Evolutionary conservation across 2,329 filamentous ascomycete species (phyloP), one percentile per base, ranked within the genome.

Genomic region (Aspergillus oerlinghausenensis): DNA sequence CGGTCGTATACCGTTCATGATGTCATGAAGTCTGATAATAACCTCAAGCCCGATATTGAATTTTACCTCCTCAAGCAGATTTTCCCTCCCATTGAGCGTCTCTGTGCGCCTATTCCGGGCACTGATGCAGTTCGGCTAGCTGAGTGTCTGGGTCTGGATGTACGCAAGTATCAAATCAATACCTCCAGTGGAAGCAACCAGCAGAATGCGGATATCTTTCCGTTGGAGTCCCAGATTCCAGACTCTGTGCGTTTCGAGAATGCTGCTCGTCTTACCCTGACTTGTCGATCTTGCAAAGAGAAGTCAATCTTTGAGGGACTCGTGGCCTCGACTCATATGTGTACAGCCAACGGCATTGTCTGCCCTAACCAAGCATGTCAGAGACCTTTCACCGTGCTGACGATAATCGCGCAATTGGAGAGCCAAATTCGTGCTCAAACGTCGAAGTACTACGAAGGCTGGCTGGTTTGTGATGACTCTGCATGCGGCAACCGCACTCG

Each of bases 41-140:
- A 80, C 1, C 82, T 99, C 6, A 83, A 88, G 56, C 90, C 92
- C 2, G 94, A 99, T 69, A 84, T 97, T n/a, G 94, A 99, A 70
- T 97, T 92, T 84, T 99, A 99, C 73, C 85, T 99, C 42, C 88
- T 91, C 79, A 99, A 99, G 79, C 94, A 99, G 75, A 97, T 99
- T 57, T 91, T 99, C 76, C 94, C 94, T 10, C 94, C 94, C 0
- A 94, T 99, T 26, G 94, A 99, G 77, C 90, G 94, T 82, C 86
- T 99, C 23, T 99, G 94, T 72, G 94, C 93, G 59, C 96, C 96
- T 58, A 97, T 99, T 67, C 85, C 85, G 14, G 94, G 94, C 57
- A 99, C 94, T 1, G 95, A 96, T 61, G 89, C 93, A 7, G 85
- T 90, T 1, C 87, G 92, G 62, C 83, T 99, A 9, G 94, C 94